Base-by-base conservation (phyloP, 768 basidiomycete genomes). In the Multifurca ochricompacta region DNA sequence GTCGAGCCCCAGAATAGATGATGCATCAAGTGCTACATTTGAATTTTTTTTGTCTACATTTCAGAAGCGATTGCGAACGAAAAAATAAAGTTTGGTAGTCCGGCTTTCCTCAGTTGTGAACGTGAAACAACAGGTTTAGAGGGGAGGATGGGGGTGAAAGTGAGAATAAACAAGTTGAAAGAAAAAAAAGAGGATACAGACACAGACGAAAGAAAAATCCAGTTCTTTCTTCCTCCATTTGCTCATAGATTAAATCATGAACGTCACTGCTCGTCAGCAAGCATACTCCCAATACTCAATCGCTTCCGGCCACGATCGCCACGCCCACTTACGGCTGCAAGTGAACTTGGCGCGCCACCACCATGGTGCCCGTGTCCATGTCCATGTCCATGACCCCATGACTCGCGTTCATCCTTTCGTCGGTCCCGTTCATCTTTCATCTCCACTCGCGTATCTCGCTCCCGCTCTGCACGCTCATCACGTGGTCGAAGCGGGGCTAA, bases 21-120 rank as follows among this genome's bases (percentile, higher is more conserved):
- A 43, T 42, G n/a, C n/a, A n/a, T n/a, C n/a, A n/a, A n/a, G 40
- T 49, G 54, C 54, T 55, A 55, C 54, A 55, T 42, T 54, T 49
- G 31, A 19, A 16, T 21, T 19, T 25, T 49, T 49, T n/a, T n/a
- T n/a, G n/a, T n/a, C 47, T 54, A 16, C 31, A 54, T 28, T 32
- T 42, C 45, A 43, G 43, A 36, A 14, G 6, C 4, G 6, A 43
- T 9, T 23, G 30, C 23, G 10, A 21, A 36, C 30, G n/a, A 19
- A 39, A 32, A n/a, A 18, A 28, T n/a, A 42, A n/a, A 43, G 4
- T 37, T 21, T 21, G 21, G 41, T 39, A 48, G 46, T 48, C 46
- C 39, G 23, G 31, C 53, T 42, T 42, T 14, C 40, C 18, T n/a
- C n/a, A n/a, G 6, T 31, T 23, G n/a, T 14, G 7, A 23, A 53